These are phyloP conservation scores for Salix suchowensis DNA, from an alignment of 345 rosid genomes.

Conservation along the genomic window DNA sequence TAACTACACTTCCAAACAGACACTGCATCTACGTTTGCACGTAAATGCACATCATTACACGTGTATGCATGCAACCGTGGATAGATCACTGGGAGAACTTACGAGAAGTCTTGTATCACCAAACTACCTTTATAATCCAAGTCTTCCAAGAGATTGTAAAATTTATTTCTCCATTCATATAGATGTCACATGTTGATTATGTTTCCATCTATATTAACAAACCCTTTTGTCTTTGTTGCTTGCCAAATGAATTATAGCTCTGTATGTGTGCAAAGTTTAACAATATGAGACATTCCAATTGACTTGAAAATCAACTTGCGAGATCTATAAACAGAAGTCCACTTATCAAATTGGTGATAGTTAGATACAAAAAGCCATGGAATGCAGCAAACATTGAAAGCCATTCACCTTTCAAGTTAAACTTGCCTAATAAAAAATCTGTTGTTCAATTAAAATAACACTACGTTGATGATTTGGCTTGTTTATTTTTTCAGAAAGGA, in stretches of 20 bases:
- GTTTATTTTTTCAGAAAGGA: conserved; percentile 54
- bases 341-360: background rate
- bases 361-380: background rate
- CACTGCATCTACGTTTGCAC: rapidly evolving
- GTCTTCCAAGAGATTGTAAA: background rate
- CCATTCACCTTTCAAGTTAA: background rate
- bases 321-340: background rate
- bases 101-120: background rate
- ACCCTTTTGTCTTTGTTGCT: background rate
- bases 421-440: background rate
- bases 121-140: background rate
- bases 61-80: background rate
- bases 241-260: background rate
- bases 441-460: background rate
- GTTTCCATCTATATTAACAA: background rate
- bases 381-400: background rate
- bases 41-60: background rate
- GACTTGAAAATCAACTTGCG: background rate
- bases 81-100: background rate
- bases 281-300: background rate
- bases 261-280: background rate
- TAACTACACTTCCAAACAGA: too few species aligned
- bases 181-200: background rate
- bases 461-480: conserved; percentile 12
- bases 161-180: background rate